Evolutionary conservation across 805 yeast genomes (phyloP).

Genomic region (Sugiyamaella valdiviana): DNA sequence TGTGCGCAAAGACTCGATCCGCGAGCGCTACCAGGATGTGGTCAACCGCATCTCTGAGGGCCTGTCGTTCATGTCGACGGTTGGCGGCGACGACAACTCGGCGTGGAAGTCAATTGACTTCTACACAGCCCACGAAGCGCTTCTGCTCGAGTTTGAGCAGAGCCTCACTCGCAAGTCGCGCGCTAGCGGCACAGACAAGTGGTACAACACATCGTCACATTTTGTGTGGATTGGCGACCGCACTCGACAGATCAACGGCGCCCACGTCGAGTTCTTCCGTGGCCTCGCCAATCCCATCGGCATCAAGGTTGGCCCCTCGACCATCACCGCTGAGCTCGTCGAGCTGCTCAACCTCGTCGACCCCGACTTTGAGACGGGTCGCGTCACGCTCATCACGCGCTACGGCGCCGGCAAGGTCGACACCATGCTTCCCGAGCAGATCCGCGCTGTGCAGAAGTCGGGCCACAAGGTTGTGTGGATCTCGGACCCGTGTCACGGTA

Average conservation of each 20-base stretch:
- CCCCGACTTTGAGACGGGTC: slow-evolving; percentile 34
- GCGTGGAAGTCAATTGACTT: slow-evolving; percentile 33
- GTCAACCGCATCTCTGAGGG: slow-evolving; percentile 34
- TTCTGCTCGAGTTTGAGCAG: slow-evolving; percentile 39
- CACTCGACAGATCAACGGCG: slow-evolving; percentile 39
- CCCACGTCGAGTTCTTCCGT: slow-evolving; percentile 42
- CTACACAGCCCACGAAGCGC: slow-evolving; percentile 39
- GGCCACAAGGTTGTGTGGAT: slow-evolving; percentile 40
- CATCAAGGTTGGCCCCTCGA: slow-evolving; percentile 40
- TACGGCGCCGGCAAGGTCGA: slow-evolving; percentile 36
- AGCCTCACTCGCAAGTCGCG: slow-evolving; percentile 31
- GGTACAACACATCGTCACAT: slow-evolving; percentile 39
- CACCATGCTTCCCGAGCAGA: slow-evolving; percentile 35
- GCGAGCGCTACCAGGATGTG: slow-evolving; percentile 36
- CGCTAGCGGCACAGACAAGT: slow-evolving; percentile 18
- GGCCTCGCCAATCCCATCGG: slow-evolving; percentile 40
- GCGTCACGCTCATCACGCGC: slow-evolving; percentile 38
- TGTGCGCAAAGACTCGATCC: slow-evolving; percentile 32
- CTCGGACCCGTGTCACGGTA: slow-evolving; percentile 42
- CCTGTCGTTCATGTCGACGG: slow-evolving; percentile 34
- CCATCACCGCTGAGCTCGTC: slow-evolving; percentile 34
- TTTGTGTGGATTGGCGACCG: slow-evolving; percentile 42
- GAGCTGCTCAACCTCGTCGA: slow-evolving; percentile 35
- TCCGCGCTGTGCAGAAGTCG: slow-evolving; percentile 33
- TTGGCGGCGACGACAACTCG: slow-evolving; percentile 31